phyloP scores from a whole-genome alignment of 2,329 filamentous ascomycete species.

The Phialophora chinensis region DNA sequence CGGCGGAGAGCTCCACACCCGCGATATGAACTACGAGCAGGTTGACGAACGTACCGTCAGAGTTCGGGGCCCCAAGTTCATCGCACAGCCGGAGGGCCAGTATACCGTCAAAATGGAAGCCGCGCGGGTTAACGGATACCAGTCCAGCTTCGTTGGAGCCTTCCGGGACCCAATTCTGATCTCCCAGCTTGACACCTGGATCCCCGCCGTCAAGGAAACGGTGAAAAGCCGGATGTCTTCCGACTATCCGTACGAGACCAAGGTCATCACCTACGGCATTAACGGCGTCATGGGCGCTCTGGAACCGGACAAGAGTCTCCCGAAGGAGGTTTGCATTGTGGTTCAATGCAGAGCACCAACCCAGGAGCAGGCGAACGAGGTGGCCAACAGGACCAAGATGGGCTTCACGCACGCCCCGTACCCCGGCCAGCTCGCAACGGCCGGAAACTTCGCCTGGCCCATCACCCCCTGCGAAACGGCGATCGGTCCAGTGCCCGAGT shows the following conservation, averaged over 20 bases:
- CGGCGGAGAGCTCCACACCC: constrained; percentile 53
- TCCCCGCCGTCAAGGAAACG: constrained; percentile 43
- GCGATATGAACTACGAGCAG: constrained; percentile 52
- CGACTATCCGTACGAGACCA: constrained; percentile 46
- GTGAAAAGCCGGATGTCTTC: constrained; percentile 31
- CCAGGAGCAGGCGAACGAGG: constrained; percentile 53
- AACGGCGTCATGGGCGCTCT: constrained; percentile 51
- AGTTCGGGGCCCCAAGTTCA: constrained; percentile 50
- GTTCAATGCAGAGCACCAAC: constrained; percentile 55
- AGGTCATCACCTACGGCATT: constrained; percentile 53
- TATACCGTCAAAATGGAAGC: constrained; percentile 60
- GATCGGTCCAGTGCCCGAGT: constrained; percentile 50
- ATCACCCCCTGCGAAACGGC: constrained; percentile 45
- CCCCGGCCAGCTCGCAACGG: constrained; percentile 58
- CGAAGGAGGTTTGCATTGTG: constrained; percentile 50
- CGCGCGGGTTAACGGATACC: constrained; percentile 51
- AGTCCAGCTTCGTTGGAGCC: constrained; percentile 55
- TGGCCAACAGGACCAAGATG: constrained; percentile 52
- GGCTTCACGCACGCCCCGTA: constrained; percentile 57
- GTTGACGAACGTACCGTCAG: constrained; percentile 45
- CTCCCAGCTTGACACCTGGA: constrained; percentile 48
- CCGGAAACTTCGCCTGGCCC: constrained; percentile 57
- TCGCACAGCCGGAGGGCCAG: constrained; percentile 38
- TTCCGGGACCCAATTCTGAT: constrained; percentile 57
- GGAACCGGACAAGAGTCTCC: constrained; percentile 41